Evolutionary conservation across 2,329 filamentous ascomycete species (phyloP).

Genomic region (Curvularia lunata): DNA sequence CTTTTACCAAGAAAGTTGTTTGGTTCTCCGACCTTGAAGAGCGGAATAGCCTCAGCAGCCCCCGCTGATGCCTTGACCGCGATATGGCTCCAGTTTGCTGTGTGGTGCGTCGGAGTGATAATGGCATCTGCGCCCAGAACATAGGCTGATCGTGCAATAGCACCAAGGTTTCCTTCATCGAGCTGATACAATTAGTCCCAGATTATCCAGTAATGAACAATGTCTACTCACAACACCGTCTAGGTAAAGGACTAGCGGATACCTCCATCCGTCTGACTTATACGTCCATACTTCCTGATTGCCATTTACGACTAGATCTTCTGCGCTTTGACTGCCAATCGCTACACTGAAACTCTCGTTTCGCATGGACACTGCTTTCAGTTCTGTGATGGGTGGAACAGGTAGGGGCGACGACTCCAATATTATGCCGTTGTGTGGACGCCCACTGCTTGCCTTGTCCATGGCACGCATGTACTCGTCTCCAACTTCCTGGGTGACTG

Average conservation of each 20-base stretch:
- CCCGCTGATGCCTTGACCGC: constrained; percentile 88
- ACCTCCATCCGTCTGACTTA: constrained; percentile 54
- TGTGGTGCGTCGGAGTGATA: constrained; percentile 72
- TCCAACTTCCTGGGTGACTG: constrained; percentile 60
- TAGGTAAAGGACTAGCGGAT: constrained; percentile 75
- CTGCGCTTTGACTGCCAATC: constrained; percentile 71
- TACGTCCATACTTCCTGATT: constrained; percentile 59
- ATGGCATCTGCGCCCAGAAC: constrained; percentile 91
- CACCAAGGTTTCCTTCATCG: constrained; percentile 89
- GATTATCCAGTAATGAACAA: neutral
- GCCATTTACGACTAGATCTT: constrained; percentile 78
- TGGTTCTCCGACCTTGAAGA: constrained; percentile 74
- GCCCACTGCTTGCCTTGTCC: constrained; percentile 80
- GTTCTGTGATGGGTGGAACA: constrained; percentile 67
- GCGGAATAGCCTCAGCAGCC: constrained; percentile 77
- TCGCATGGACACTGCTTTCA: constrained; percentile 60
- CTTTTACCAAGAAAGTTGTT: constrained; percentile 73
- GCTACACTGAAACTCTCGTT: constrained; percentile 31
- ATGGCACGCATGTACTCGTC: constrained; percentile 70
- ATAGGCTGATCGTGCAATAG: constrained; percentile 84
- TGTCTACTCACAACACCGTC: constrained; percentile 65
- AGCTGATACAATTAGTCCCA: constrained; percentile 51
- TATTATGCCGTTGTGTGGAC: constrained; percentile 89
- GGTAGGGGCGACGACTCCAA: constrained; percentile 87
- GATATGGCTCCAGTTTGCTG: constrained; percentile 75